Conservation (phyloP, 768 basidiomycete species). For the Sarcodon sp. region DNA sequence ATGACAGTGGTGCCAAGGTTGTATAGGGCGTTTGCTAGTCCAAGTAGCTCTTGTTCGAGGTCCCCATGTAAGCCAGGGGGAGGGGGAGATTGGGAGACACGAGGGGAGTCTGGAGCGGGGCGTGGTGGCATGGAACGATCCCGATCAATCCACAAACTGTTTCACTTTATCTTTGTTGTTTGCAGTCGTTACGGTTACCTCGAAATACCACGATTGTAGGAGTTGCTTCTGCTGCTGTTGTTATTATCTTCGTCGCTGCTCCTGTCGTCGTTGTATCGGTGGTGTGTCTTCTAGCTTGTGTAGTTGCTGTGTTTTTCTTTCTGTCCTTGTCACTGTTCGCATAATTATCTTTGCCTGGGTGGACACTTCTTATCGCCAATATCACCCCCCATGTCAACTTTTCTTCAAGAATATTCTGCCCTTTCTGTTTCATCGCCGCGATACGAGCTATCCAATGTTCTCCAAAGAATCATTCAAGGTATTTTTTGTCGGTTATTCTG, state of each 20-base stretch:
- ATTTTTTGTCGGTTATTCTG: background rate
- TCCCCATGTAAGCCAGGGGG: constrained; percentile 62
- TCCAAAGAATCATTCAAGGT: constrained; percentile 30
- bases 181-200: too few relatives aligned
- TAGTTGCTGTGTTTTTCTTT: too few relatives aligned
- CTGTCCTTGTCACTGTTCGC: too few relatives aligned
- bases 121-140: constrained; percentile 3
- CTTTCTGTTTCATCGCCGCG: constrained; percentile 34
- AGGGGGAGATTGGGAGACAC: constrained; percentile 61
- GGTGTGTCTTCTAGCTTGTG: too few relatives aligned
- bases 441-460: constrained; percentile 29
- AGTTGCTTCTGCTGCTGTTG: too few relatives aligned
- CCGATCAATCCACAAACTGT: too few relatives aligned
- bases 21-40: constrained; percentile 66
- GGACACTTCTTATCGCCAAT: background rate
- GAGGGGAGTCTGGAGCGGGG: constrained; percentile 48
- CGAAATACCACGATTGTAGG: too few relatives aligned
- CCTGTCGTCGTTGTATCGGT: too few relatives aligned
- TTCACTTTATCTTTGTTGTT: too few relatives aligned
- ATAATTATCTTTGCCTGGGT: too few relatives aligned
- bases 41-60: constrained; percentile 62
- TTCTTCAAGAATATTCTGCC: constrained; percentile 31
- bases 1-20: constrained; percentile 77
- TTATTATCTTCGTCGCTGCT: too few relatives aligned
- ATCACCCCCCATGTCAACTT: constrained; percentile 26